Base-by-base conservation (phyloP, 495 filamentous ascomycete genomes). In the Xylaria acuta region DNA sequence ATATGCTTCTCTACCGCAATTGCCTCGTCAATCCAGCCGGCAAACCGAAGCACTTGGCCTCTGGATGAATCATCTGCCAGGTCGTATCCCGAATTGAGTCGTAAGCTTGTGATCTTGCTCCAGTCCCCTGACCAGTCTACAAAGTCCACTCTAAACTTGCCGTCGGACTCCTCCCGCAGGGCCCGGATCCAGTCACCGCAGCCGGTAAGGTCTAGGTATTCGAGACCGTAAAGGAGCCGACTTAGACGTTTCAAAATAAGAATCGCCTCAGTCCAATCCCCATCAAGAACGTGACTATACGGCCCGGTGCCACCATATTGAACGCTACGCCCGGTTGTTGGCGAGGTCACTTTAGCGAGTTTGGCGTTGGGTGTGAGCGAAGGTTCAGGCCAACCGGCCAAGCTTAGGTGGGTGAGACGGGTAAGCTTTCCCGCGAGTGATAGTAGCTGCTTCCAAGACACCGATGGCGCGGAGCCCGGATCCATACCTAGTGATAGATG, bases 321-420 rank as follows among this genome's bases (percentile, higher is more conserved):
- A 32, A 93, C 69, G 6, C 68, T 53, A 9, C 75, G 71, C 43
- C 82, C 83, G 12, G 80, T 75, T 22, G 78, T 75, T 8, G 81
- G 80, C 5, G 87, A 80, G 18, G 84, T 81, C 11, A 85, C 77
- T 36, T 85, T 84, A 1, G 85, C 80, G 47, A 86, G 79, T 58
- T 86, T 87, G 2, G 90, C 83, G 70, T 91, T 89, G 7, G 92
- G 92, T 7, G 88, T 91, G 1, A 92, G 78, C 0, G 86, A 87
- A 0, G 94, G 94, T 25, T 86, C 82, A 2, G 94, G 93, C 94
- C 94, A 97, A 78, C 91, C 88, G 12, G 92, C 91, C 5, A 97
- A 82, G 36, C 90, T 93, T 3, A 97, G 86, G 72, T 96, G 92
- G 0, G 93, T 95, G 47, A 96, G 82, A 0, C 83, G 89, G 0